Percentiles rank a stretch among this genome's conserved stretches.
Evolutionary conservation across 2,329 filamentous ascomycete genomes (phyloP).

Genomic region (Stagonosporopsis vannaccii): DNA sequence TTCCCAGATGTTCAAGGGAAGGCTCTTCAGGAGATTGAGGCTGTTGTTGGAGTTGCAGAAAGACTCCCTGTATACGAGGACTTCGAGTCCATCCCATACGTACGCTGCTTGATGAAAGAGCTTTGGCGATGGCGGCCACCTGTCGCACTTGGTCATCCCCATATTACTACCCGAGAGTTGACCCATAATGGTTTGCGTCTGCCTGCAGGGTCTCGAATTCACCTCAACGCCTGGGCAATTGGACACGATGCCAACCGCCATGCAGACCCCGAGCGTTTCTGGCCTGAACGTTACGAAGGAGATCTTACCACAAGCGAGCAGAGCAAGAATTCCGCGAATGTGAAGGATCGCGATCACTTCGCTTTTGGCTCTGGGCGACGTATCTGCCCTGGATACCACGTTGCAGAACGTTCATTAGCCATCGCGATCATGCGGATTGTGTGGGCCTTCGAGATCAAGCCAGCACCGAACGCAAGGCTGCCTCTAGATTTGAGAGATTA

Average conservation of each 20-base stretch:
- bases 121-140: constrained; percentile 64
- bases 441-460: constrained; percentile 37
- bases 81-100: constrained; percentile 57
- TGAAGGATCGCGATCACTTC: constrained; percentile 35
- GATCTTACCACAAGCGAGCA: constrained; percentile 27
- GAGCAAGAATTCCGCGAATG: constrained; percentile 10
- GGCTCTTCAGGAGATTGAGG: constrained; percentile 56
- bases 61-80: constrained; percentile 45
- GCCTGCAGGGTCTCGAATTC: constrained; percentile 56
- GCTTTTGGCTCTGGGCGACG: constrained; percentile 46
- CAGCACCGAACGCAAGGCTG: constrained; percentile 4
- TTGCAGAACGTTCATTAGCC: constrained; percentile 39
- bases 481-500: constrained; percentile 3
- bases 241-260: constrained; percentile 55
- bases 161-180: constrained; percentile 53
- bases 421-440: constrained; percentile 35
- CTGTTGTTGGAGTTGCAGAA: constrained; percentile 47
- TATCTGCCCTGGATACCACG: constrained; percentile 42
- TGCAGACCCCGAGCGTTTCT: constrained; percentile 51
- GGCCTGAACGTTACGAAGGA: constrained; percentile 50
- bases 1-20: constrained; percentile 56
- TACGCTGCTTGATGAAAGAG: constrained; percentile 64
- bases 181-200: constrained; percentile 57
- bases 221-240: constrained; percentile 60
- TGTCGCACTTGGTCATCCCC: constrained; percentile 58